A percentile compares a stretch with the other conserved stretches of the same genome.
Conservation (phyloP, 352 stramenopile genomes). For the Globisporangium camurandrum region DNA sequence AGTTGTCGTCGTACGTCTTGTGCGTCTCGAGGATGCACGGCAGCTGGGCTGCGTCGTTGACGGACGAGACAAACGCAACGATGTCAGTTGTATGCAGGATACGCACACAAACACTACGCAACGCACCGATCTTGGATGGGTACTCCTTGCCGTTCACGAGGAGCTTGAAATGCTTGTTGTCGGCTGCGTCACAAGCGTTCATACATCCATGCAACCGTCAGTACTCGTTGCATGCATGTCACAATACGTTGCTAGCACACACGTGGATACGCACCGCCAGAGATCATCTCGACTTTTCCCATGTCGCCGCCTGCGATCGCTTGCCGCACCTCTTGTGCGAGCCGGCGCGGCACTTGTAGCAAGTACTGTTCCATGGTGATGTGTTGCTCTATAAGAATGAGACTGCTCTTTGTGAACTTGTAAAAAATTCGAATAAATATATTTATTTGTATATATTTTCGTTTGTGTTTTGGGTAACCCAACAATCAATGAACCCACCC, state of each 20-base stretch:
- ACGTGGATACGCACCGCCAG: conserved; percentile 30
- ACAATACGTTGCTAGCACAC: not conserved
- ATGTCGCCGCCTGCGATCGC: conserved; percentile 54
- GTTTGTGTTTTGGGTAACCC: no score
- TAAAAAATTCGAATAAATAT: no score
- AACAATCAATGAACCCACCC: no score
- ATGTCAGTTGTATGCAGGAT: not conserved
- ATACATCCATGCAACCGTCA: not conserved
- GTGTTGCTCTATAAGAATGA: no score
- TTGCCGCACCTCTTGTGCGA: conserved; percentile 63
- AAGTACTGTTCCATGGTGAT: conserved; percentile 79
- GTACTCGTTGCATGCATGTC: not conserved
- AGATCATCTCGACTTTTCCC: conserved; percentile 68
- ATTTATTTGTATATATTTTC: no score
- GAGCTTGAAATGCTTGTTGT: conserved; percentile 85
- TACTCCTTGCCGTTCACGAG: conserved; percentile 72
- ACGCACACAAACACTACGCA: not conserved
- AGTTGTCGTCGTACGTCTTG: conserved; percentile 87
- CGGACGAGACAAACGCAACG: no score
- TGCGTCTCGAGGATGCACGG: conserved; percentile 83
- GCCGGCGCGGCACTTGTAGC: conserved; percentile 76
- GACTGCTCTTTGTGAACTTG: no score
- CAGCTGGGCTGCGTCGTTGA: conserved; percentile 69
- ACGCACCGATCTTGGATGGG: conserved; percentile 63
- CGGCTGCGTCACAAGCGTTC: conserved; percentile 28